phyloP scores from a whole-genome alignment of 139 green algal genomes.

The Chlorella sp. region DNA sequence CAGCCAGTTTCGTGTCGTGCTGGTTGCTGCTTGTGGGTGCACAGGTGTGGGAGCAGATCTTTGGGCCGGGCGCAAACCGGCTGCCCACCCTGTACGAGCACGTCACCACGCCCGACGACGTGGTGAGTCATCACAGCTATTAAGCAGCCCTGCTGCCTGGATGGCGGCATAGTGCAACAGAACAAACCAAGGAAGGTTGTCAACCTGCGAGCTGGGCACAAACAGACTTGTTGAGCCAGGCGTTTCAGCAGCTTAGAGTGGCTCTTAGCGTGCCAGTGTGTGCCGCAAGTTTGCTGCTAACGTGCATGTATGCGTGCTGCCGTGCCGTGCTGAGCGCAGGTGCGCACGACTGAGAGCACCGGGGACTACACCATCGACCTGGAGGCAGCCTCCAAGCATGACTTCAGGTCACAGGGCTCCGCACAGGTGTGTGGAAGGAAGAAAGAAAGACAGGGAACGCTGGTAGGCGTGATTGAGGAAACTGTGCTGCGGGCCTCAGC shows the following conservation, averaged over 20 bases:
- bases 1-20: too few species aligned
- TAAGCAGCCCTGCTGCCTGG: neutral
- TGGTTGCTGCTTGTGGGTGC: too few species aligned
- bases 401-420: conserved; percentile 1
- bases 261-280: too few species aligned
- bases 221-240: too few species aligned
- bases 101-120: conserved; percentile 8
- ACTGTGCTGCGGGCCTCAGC: neutral
- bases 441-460: too few species aligned
- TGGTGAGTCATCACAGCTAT: conserved; percentile 2
- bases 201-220: too few species aligned
- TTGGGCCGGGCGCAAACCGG: conserved; percentile 8
- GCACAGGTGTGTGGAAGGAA: neutral
- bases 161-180: neutral
- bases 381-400: conserved; percentile 9
- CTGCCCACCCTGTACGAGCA: conserved; percentile 15
- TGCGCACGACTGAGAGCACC: neutral
- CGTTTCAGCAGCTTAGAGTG: too few species aligned
- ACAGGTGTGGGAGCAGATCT: conserved; percentile 17
- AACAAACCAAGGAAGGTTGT: neutral
- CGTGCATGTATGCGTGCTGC: too few species aligned
- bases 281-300: too few species aligned
- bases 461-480: neutral
- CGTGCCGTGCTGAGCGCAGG: neutral
- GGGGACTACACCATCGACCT: conserved; percentile 1